Evolutionary conservation across 1,284 basidiomycete genomes (phyloP), one percentile per base, ranked within the genome.

Genomic region (Ceratobasidium sp.): DNA sequence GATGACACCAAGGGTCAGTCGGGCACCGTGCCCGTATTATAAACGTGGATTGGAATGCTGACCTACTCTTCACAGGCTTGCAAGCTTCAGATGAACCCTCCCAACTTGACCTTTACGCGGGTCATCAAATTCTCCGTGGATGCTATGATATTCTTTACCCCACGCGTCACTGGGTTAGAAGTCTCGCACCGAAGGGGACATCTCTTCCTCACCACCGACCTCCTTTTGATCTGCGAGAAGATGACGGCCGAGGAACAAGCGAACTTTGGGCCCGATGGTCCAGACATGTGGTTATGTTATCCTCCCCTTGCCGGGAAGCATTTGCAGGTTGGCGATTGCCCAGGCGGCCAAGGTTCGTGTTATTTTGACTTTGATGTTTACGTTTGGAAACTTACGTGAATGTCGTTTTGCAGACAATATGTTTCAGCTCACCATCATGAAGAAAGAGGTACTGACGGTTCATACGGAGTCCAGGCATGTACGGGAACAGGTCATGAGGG

Each of bases 301-400:
- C 98, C 98, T 27, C 98, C 98, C 2, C 85, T 99, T 65, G 93
- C 98, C 7, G 97, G 96, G 4, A 99, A 98, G 82, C 96, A 98
- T 80, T 85, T 99, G 71, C 88, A 88, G 77, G 89, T 92, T n/a
- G 85, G 84, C 31, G 91, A 91, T 79, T 85, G 90, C 5, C 84
- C 86, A 73, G 89, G 86, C 53, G 85, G 75, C n/a, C 75, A 64
- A 41, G 74, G 82, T 83, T 69, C 79, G 81, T 81, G 50, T 51
- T 19, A 45, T 47, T 60, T 36, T 41, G 3, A 27, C 29, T 45
- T 71, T 29, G 0, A 29, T 73, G 54, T 24, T 71, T 33, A 45
- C 57, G 65, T 59, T 59, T 44, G 64, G 62, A 78, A 60, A 75
- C 9, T 69, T 56, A 66, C 76, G 11, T 75, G 56, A 27, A 44